Evolutionary conservation across 2,329 filamentous ascomycete genomes (phyloP), one percentile per base, ranked within the genome.

Genomic region (Alternaria sp.): DNA sequence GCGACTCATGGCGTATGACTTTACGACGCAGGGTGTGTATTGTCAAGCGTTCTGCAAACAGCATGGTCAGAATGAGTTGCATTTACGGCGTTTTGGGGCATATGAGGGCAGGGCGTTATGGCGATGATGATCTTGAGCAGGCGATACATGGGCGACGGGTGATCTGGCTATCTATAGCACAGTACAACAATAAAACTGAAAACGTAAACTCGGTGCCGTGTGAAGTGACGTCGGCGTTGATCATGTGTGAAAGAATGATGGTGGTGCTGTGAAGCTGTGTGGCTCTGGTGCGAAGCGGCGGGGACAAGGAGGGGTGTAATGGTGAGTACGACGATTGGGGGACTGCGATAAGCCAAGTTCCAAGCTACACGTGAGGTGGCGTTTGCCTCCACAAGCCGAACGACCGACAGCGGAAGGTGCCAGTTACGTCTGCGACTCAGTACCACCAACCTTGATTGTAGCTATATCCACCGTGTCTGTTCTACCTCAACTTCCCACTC

Each of bases 341-440:
- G 40, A 25, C n/a, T 40, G 55, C 51, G 55, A 64, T 60, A 64
- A 57, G 59, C 50, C 44, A 30, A 60, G 59, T 60, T 56, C 19
- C 43, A 49, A 40, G 13, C 50, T 45, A 25, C 65, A 65, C 65
- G 62, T 67, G 62, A 67, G 65, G 58, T 62, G 65, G 65, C 65
- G 65, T 59, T 65, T 44, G 64, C 61, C 62, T 59, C 47, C 54
- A 62, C 55, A 60, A 63, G 50, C 30, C 55, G 56, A 52, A 13
- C 23, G 56, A 45, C 46, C 55, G 50, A 59, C 56, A 28, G 44
- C 56, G 60, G 60, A 59, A 62, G 57, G 57, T 61, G 55, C 7
- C 60, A 58, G 43, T 43, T 52, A 52, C 51, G 57, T 45, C 57
- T 28, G 66, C 63, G 58, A 59, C 53, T 54, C 61, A 47, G 59